Base-by-base conservation (phyloP, 2,329 filamentous ascomycete species). In the Lizonia empirigonia region DNA sequence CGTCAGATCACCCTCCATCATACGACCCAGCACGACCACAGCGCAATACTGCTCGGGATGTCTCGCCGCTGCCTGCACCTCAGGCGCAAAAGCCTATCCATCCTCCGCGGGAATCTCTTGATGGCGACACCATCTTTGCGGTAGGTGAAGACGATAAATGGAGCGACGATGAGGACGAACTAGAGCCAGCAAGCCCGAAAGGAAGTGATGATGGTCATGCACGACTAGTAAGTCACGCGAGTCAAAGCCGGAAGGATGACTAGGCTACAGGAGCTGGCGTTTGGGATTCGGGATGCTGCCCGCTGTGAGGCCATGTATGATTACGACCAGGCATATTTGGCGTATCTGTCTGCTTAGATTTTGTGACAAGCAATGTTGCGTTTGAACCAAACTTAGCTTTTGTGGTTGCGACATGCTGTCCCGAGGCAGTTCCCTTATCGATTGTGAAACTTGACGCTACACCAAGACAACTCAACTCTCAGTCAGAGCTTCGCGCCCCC, bases 71-170 rank as follows among this genome's bases (percentile, higher is more conserved):
- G 3, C 82, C 82, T 38, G 82, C 82, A 23, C 78, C 79, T 12
- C 76, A 76, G 51, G 73, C 76, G 20, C 77, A 77, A 53, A 81
- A 75, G 71, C 80, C 67, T 50, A 74, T 67, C 58, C 62, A 77
- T 19, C 77, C 81, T 37, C 78, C 82, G 51, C 72, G 83, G 63
- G 78, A 87, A 54, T 87, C 84, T 41, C 76, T 89, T 26, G 92
- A 97, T 56, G 91, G 91, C 9, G 94, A 97, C 76, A 96, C 92
- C 0, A 95, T 97, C 56, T 97, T 97, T 66, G 93, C 93, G 1
- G 90, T 97, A 9, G 93, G 91, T 9, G 85, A 85, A 46, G 92
- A 96, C 64, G 91, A 94, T 68, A 90, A 87, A 69, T 93, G 91
- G 80, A 91, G 88, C 49, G 87, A 90, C 48, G 88, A 87, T 16